Conservation (phyloP, 2,329 filamentous ascomycete species). For the Fusarium coicis region DNA sequence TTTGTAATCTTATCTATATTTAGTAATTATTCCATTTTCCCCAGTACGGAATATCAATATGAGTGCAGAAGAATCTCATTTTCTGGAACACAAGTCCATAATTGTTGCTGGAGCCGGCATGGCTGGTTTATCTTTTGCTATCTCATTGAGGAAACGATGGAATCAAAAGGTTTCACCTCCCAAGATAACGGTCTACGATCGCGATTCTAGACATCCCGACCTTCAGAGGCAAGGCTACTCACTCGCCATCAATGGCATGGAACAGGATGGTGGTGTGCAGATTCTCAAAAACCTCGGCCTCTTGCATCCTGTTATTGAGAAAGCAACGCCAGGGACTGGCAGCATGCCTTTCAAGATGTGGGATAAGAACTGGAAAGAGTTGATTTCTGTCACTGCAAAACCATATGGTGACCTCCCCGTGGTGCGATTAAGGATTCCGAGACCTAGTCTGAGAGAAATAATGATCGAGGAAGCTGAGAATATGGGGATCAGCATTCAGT, state of each 20-base stretch:
- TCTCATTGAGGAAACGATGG: neutral
- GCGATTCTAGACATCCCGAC: neutral
- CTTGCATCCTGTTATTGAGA: neutral
- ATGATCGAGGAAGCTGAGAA: neutral
- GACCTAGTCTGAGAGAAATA: neutral
- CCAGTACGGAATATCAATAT: fast-evolving
- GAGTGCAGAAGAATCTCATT: neutral
- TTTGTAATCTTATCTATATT: no score
- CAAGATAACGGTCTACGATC: neutral
- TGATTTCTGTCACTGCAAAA: neutral
- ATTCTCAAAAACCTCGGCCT: neutral
- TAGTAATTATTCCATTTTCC: fast-evolving
- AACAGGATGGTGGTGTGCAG: neutral
- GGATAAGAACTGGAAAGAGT: neutral
- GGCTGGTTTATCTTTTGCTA: neutral
- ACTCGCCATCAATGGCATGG: neutral
- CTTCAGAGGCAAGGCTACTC: neutral
- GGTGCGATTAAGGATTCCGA: neutral
- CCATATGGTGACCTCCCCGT: neutral
- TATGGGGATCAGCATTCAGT: neutral
- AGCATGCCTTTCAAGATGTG: neutral
- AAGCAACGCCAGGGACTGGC: neutral
- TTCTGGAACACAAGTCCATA: neutral
- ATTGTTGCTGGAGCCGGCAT: neutral
- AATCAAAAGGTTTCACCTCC: fast-evolving